Conservation (phyloP, 106 monocot genomes). For the Chionographis japonica region DNA sequence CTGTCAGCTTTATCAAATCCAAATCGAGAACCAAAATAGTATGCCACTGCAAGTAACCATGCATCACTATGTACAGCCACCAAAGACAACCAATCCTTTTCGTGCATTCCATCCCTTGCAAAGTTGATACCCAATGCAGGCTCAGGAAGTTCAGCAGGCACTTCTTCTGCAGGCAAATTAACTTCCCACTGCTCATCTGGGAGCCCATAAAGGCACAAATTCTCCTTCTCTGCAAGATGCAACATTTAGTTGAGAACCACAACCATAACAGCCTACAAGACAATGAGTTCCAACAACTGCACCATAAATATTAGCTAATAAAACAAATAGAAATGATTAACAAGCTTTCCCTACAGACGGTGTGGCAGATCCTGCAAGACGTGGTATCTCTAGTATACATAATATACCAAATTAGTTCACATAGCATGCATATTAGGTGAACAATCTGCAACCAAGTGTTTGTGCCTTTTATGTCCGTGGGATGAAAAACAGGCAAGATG, state of each 20-base stretch:
- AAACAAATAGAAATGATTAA: background rate
- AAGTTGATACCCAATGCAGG: conserved; percentile 24
- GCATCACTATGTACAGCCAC: conserved; percentile 27
- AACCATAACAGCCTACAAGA: no score
- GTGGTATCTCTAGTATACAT: no score
- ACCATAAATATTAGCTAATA: no score
- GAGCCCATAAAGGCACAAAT: conserved; percentile 23
- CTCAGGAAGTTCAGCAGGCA: conserved; percentile 24
- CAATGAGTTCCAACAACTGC: no score
- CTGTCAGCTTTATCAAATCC: conserved; percentile 19
- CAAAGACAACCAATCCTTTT: conserved; percentile 21
- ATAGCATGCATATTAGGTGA: no score
- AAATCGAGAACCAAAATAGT: conserved; percentile 25
- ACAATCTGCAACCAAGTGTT: no score
- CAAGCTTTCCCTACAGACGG: conserved; percentile 33
- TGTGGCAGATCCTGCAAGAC: conserved; percentile 32
- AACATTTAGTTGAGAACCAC: background rate
- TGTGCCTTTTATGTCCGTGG: no score
- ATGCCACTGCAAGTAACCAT: conserved; percentile 23
- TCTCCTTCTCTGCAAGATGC: conserved; percentile 19
- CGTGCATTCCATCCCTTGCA: conserved; percentile 22
- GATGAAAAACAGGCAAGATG: no score
- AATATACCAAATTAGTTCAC: no score
- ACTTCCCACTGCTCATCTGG: conserved; percentile 25
- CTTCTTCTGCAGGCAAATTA: conserved; percentile 23